Conservation (phyloP, 2,329 filamentous ascomycete genomes). For the Monosporascus sp. region DNA sequence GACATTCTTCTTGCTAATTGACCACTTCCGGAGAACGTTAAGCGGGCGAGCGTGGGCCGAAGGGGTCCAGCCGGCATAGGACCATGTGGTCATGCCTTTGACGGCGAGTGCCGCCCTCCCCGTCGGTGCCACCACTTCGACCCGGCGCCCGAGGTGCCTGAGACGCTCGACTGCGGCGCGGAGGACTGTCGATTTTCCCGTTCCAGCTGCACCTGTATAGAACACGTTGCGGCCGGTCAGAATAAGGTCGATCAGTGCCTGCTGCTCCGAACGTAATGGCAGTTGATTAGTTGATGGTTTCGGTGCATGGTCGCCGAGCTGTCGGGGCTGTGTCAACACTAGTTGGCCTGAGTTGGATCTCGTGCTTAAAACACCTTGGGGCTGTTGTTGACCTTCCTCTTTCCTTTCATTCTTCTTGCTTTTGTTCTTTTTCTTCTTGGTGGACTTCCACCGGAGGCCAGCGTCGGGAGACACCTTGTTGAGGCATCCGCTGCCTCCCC, state of each 20-base stretch:
- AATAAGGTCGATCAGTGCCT: slow-evolving; percentile 44
- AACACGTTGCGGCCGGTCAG: slow-evolving; percentile 51
- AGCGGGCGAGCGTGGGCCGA: slow-evolving; percentile 37
- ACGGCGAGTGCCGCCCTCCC: slow-evolving; percentile 54
- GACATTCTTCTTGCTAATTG: too few species aligned
- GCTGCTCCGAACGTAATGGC: slow-evolving; percentile 33
- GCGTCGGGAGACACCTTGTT: too few species aligned
- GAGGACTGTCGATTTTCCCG: slow-evolving; percentile 52
- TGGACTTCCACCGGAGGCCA: too few species aligned
- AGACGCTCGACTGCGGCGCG: slow-evolving; percentile 40
- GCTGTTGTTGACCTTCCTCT: too few species aligned
- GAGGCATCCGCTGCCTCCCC: too few species aligned
- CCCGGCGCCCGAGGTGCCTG: slow-evolving; percentile 24
- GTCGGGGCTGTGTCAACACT: too few species aligned
- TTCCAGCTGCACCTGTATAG: slow-evolving; percentile 58
- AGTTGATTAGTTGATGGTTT: too few species aligned
- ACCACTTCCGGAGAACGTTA: slow-evolving; percentile 23
- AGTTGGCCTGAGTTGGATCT: too few species aligned
- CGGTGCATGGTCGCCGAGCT: too few species aligned
- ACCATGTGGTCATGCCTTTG: slow-evolving; percentile 49
- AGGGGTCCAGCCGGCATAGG: slow-evolving; percentile 51
- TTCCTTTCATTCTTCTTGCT: too few species aligned
- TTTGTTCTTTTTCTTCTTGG: too few species aligned
- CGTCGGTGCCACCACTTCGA: slow-evolving; percentile 53
- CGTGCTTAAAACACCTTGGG: too few species aligned